Evolutionary conservation across 106 monocot species (phyloP).

Genomic region (Triglochin maritima): DNA sequence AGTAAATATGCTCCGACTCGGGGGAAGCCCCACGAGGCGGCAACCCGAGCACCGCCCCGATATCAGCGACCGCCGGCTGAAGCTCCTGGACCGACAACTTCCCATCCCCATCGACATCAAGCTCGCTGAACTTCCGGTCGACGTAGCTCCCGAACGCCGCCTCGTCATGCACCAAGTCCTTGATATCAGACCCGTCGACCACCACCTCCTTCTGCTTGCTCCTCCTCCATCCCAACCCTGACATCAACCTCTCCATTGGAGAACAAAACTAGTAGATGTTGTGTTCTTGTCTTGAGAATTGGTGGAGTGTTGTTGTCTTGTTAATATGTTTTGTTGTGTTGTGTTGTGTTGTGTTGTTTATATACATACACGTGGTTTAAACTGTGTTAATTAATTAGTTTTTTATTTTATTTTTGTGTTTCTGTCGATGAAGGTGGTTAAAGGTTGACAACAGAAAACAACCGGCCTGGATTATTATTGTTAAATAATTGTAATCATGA

Average conservation of each 20-base stretch:
- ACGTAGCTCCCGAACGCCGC: slow-evolving; percentile 62
- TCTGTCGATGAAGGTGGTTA: too few relatives aligned
- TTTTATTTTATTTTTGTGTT: too few relatives aligned
- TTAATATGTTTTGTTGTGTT: too few relatives aligned
- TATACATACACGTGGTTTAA: too few relatives aligned
- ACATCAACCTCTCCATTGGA: slow-evolving; percentile 4
- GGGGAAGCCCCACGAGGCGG: slow-evolving; percentile 53
- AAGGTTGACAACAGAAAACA: too few relatives aligned
- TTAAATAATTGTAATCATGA: too few relatives aligned
- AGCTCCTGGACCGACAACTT: slow-evolving; percentile 70
- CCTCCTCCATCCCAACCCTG: slow-evolving; percentile 16
- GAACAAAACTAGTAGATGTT: too few relatives aligned
- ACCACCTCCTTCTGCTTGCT: slow-evolving; percentile 32
- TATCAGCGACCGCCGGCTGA: slow-evolving; percentile 77
- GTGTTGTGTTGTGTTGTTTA: too few relatives aligned
- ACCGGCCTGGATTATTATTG: too few relatives aligned
- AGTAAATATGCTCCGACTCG: slow-evolving; percentile 66
- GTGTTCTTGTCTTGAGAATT: too few relatives aligned
- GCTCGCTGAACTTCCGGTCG: slow-evolving; percentile 77
- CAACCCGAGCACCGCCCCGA: slow-evolving; percentile 81
- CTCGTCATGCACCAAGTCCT: slow-evolving; percentile 60
- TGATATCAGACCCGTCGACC: slow-evolving; percentile 62
- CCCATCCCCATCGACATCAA: slow-evolving; percentile 66
- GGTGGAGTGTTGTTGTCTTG: too few relatives aligned
- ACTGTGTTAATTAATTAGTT: too few relatives aligned